A percentile compares a stretch with the other conserved stretches of the same genome.
phyloP scores from a whole-genome alignment of 2,329 filamentous ascomycete genomes.

The Talaromyces sp. region DNA sequence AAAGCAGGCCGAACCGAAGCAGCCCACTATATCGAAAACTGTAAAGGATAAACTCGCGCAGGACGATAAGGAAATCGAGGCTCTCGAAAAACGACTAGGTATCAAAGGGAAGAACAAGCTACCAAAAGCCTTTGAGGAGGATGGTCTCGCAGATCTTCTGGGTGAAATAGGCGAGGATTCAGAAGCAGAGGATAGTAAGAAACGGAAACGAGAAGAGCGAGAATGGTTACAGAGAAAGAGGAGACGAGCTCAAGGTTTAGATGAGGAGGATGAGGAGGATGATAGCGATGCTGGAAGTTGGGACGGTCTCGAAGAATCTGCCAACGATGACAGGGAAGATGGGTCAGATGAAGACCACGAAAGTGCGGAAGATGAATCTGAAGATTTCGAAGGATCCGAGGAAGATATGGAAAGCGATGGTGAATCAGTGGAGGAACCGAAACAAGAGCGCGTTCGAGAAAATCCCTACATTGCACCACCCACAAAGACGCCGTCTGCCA shows the following conservation, averaged over 20 bases:
- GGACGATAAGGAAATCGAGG: slow-evolving; percentile 85
- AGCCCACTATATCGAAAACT: slow-evolving; percentile 32
- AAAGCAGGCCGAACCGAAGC: slow-evolving; percentile 20
- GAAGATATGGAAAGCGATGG: slow-evolving; percentile 38
- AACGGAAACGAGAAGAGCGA: slow-evolving; percentile 61
- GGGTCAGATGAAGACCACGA: slow-evolving; percentile 28
- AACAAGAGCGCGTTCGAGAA: slow-evolving; percentile 56
- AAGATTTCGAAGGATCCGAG: slow-evolving; percentile 27
- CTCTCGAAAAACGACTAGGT: slow-evolving; percentile 82
- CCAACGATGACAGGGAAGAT: slow-evolving; percentile 28
- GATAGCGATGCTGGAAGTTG: slow-evolving; percentile 25
- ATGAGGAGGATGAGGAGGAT: slow-evolving; percentile 25
- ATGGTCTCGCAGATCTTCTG: slow-evolving; percentile 76
- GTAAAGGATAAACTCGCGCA: slow-evolving; percentile 66
- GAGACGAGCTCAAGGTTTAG: slow-evolving; percentile 46
- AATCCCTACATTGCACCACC: slow-evolving; percentile 85
- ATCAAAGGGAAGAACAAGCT: slow-evolving; percentile 72
- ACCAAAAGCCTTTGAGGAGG: slow-evolving; percentile 70
- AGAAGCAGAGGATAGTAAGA: slow-evolving; percentile 46
- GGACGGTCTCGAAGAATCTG: slow-evolving; percentile 25
- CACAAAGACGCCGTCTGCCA: slow-evolving; percentile 34
- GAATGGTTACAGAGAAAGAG: slow-evolving; percentile 60
- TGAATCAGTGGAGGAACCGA: slow-evolving; percentile 26
- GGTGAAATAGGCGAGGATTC: slow-evolving; percentile 60
- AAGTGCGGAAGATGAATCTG: slow-evolving; percentile 38